Conservation (phyloP, 2,329 filamentous ascomycete species). For the Torrubiellomyces zombiae region DNA sequence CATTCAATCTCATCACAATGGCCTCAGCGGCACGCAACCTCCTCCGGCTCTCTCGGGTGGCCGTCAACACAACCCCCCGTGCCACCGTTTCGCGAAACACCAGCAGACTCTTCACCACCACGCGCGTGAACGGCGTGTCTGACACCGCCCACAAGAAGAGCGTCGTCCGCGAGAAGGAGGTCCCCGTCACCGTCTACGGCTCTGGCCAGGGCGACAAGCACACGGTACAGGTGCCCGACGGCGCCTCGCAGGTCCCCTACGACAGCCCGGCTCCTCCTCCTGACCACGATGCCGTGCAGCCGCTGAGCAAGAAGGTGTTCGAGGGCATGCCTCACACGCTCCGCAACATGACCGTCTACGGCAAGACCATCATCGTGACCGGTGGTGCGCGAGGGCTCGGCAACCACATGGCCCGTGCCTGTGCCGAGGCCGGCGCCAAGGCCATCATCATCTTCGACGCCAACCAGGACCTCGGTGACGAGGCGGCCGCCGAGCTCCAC, state of each 20-base stretch:
- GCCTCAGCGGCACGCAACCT: conserved; percentile 18
- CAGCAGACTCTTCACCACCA: conserved; percentile 17
- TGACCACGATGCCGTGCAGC: conserved; percentile 31
- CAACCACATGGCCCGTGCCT: conserved; percentile 64
- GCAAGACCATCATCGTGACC: conserved; percentile 57
- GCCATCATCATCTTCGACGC: conserved; percentile 62
- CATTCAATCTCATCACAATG: conserved; percentile 16
- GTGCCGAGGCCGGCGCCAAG: conserved; percentile 59
- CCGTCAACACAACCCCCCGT: conserved; percentile 12
- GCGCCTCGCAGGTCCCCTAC: conserved; percentile 23
- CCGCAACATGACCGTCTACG: conserved; percentile 51
- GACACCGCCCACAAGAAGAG: conserved; percentile 30
- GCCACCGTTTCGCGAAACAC: conserved; percentile 9
- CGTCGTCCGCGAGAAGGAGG: conserved; percentile 38
- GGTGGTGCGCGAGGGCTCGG: conserved; percentile 63
- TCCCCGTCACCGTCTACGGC: conserved; percentile 38
- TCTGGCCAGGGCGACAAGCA: conserved; percentile 34
- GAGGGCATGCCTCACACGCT: conserved; percentile 45
- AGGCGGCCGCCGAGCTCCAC: conserved; percentile 52
- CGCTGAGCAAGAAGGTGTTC: conserved; percentile 36
- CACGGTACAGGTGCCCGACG: conserved; percentile 33
- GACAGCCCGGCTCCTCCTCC: conserved; percentile 20
- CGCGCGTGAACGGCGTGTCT: conserved; percentile 14
- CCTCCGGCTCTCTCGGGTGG: conserved; percentile 16
- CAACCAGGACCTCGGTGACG: conserved; percentile 58